Evolutionary conservation across 345 rosid species (phyloP).

Genomic region (Populus pruinosa): DNA sequence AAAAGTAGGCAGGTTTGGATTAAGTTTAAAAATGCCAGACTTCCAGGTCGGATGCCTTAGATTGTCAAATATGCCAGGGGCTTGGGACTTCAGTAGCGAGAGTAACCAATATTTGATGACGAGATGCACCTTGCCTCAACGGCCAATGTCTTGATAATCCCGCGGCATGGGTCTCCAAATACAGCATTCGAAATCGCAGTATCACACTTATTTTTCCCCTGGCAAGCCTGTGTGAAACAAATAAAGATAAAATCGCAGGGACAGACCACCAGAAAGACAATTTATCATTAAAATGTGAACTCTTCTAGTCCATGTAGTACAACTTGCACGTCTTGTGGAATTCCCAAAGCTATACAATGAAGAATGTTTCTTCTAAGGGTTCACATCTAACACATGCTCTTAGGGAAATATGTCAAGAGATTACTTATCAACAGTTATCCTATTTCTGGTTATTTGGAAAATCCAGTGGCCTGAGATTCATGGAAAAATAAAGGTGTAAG

Average conservation of each 20-base stretch:
- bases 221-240: conserved; percentile 57
- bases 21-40: neutral
- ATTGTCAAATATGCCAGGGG: neutral
- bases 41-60: neutral
- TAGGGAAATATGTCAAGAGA: no score
- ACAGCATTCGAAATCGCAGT: conserved; percentile 61
- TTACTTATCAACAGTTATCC: no score
- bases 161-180: conserved; percentile 68
- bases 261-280: neutral
- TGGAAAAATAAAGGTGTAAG: no score
- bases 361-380: no score
- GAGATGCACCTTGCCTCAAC: conserved; percentile 62
- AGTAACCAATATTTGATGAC: conserved; percentile 33
- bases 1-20: neutral
- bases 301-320: no score
- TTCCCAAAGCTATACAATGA: no score
- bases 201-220: conserved; percentile 57
- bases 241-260: neutral
- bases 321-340: no score
- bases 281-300: no score
- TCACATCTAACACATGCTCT: no score
- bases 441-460: no score
- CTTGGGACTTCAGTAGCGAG: conserved; percentile 14
- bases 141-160: conserved; percentile 64
- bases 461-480: no score